Evolutionary conservation across 306 rosid genomes (phyloP).

Genomic region (Adenanthera pavonina): DNA sequence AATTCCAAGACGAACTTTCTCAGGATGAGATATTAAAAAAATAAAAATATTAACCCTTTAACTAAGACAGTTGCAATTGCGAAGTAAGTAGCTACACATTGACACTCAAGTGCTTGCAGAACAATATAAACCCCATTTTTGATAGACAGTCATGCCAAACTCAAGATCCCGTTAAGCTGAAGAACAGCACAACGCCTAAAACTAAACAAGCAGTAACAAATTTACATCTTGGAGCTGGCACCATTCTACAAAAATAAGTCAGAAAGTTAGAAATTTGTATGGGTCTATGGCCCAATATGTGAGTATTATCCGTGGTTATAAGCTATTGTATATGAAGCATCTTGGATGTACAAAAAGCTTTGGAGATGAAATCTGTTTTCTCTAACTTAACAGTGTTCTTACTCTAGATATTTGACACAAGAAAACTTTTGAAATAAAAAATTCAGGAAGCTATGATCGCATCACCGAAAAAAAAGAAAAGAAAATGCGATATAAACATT

Average conservation of each 20-base stretch:
- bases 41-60: not conserved
- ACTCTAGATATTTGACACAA: not conserved
- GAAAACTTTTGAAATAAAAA: not conserved
- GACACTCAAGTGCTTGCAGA: not conserved
- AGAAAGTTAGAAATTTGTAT: not conserved
- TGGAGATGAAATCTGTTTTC: not conserved
- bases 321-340: not conserved
- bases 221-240: not conserved
- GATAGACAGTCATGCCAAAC: not conserved
- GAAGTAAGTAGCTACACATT: not conserved
- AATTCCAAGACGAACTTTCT: not conserved
- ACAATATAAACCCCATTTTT: not conserved
- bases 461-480: not conserved
- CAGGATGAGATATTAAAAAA: not conserved
- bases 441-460: not conserved
- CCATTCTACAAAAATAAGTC: not conserved
- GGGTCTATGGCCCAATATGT: not conserved
- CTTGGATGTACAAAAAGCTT: not conserved
- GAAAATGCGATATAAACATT: not conserved
- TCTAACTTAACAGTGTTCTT: not conserved
- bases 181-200: not conserved
- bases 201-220: not conserved
- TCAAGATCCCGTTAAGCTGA: conserved; percentile 2
- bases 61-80: not conserved
- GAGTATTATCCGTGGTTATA: not conserved